Percentiles rank a stretch among this genome's conserved stretches.
Evolutionary conservation across 768 basidiomycete species (phyloP).

Genomic region (Gloeostereum incarnatum): DNA sequence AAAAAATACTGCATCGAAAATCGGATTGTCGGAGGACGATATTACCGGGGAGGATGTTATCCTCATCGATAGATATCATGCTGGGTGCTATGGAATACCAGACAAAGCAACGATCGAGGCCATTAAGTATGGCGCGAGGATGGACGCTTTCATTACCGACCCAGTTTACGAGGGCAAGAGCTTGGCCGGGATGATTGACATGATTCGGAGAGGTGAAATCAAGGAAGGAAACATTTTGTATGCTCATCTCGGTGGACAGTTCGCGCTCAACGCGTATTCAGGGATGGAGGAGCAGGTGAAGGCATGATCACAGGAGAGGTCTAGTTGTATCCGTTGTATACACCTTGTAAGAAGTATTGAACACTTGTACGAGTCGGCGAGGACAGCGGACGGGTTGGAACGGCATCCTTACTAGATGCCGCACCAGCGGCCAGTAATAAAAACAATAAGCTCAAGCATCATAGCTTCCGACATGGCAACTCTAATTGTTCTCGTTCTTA

Average conservation of each 20-base stretch:
- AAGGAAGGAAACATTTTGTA: conserved; percentile 11
- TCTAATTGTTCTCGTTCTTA: too few relatives aligned
- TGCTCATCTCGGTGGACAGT: conserved; percentile 15
- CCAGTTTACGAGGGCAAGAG: conserved; percentile 18
- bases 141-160: conserved; percentile 18
- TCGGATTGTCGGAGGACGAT: conserved; percentile 11
- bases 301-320: too few relatives aligned
- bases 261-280: conserved; percentile 13
- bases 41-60: conserved; percentile 13
- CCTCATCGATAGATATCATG: conserved; percentile 15
- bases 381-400: too few relatives aligned
- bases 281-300: conserved; percentile 14
- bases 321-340: too few relatives aligned
- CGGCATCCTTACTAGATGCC: too few relatives aligned
- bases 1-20: conserved; percentile 10
- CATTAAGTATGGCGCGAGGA: conserved; percentile 13
- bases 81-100: conserved; percentile 15
- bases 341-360: too few relatives aligned
- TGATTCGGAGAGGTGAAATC: conserved; percentile 12
- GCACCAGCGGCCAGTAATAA: too few relatives aligned
- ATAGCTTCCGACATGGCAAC: too few relatives aligned
- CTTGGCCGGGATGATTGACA: conserved; percentile 15
- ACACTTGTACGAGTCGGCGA: too few relatives aligned
- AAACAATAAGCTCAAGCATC: too few relatives aligned
- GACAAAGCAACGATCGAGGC: conserved; percentile 15